phyloP scores from a whole-genome alignment of 768 basidiomycete genomes.

The Pleurotus salmoneostramineus region DNA sequence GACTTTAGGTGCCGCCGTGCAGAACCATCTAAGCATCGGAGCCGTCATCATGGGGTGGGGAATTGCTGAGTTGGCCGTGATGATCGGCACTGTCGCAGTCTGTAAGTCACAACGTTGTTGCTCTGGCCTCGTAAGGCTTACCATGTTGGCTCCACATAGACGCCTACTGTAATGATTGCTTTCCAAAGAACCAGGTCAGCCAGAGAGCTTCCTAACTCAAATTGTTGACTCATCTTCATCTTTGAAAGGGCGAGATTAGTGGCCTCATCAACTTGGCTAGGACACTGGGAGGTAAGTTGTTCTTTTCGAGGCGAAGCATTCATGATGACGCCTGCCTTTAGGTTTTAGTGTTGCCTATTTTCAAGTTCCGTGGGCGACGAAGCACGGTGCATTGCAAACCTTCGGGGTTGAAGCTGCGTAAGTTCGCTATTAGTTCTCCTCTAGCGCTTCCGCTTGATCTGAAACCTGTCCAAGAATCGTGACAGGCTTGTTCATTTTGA shows the following conservation, averaged over 20 bases:
- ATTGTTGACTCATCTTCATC: background rate
- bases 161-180: conserved; percentile 47
- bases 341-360: conserved; percentile 65
- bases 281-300: conserved; percentile 40
- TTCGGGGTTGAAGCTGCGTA: conserved; percentile 62
- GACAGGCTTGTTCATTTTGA: conserved; percentile 43
- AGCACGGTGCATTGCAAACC: conserved; percentile 56
- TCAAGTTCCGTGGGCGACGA: conserved; percentile 62
- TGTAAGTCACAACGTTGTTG: conserved; percentile 42
- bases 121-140: background rate
- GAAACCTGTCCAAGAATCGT: conserved; percentile 34
- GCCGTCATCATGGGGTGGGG: conserved; percentile 61
- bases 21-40: conserved; percentile 41
- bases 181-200: conserved; percentile 37
- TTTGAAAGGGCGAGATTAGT: conserved; percentile 53
- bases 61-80: conserved; percentile 49
- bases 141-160: background rate
- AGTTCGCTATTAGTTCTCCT: conserved; percentile 16
- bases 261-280: conserved; percentile 56
- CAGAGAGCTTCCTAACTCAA: background rate
- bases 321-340: conserved; percentile 7
- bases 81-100: conserved; percentile 61
- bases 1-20: conserved; percentile 44
- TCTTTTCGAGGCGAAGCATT: background rate
- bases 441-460: background rate